Evolutionary conservation across 371 early-diverging fungal species (phyloP).

Genomic region (Rhizopus delemar): DNA sequence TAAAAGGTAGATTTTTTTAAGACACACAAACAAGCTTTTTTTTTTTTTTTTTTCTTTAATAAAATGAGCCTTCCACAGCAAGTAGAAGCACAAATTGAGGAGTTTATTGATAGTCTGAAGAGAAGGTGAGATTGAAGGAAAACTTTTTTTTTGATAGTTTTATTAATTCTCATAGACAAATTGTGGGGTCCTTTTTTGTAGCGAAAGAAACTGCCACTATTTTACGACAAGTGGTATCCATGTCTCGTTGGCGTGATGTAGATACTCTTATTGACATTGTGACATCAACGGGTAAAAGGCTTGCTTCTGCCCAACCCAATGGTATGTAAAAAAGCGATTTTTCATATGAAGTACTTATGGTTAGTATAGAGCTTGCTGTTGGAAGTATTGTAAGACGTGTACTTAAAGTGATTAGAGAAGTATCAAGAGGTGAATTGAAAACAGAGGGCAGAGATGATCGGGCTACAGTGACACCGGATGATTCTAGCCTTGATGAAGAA

Average conservation of each 20-base stretch:
- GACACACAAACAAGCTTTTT: not conserved
- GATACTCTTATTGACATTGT: slow-evolving; percentile 63
- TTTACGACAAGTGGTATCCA: slow-evolving; percentile 77
- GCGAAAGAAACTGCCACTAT: slow-evolving; percentile 81
- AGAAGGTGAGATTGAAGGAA: slow-evolving; percentile 46
- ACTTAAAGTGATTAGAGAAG: slow-evolving; percentile 81
- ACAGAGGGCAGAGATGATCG: slow-evolving; percentile 18
- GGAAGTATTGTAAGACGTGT: slow-evolving; percentile 87
- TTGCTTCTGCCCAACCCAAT: slow-evolving; percentile 83
- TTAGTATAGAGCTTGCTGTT: slow-evolving; percentile 73
- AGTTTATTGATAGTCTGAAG: slow-evolving; percentile 56
- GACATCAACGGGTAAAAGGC: slow-evolving; percentile 65
- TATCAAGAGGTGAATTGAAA: slow-evolving; percentile 51
- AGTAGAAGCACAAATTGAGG: slow-evolving; percentile 50
- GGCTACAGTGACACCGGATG: not conserved
- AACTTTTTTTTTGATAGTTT: slow-evolving; percentile 1
- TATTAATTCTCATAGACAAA: slow-evolving; percentile 52
- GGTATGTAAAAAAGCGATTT: slow-evolving; percentile 39
- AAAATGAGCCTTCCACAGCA: slow-evolving; percentile 32
- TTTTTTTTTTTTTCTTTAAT: not conserved
- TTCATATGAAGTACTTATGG: not conserved
- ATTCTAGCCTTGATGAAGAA: not conserved
- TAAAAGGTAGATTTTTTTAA: not conserved
- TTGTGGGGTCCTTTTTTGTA: slow-evolving; percentile 73
- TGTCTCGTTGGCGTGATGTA: slow-evolving; percentile 72